Percentiles rank a stretch among this genome's conserved stretches.
Conservation (phyloP, 2,329 filamentous ascomycete species). For the Ascochyta clinopodiicola region DNA sequence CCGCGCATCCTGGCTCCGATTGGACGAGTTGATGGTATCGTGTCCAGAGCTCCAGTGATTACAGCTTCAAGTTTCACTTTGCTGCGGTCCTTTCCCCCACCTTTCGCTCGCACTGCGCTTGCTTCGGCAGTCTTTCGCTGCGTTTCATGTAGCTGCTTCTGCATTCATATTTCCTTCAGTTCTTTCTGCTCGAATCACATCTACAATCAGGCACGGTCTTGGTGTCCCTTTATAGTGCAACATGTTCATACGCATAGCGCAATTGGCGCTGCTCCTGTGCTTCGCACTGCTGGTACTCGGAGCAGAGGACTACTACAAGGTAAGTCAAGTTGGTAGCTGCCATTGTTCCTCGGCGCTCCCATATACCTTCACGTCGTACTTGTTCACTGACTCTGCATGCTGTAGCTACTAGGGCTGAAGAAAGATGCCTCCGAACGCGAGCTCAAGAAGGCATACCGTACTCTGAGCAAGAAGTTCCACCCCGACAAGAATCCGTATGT, state of each 20-base stretch:
- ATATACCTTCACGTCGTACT: not conserved
- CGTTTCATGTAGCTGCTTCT: conserved; percentile 14
- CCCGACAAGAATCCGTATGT: conserved; percentile 96
- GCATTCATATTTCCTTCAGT: not conserved
- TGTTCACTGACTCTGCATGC: conserved; percentile 21
- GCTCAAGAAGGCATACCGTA: conserved; percentile 91
- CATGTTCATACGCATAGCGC: conserved; percentile 53
- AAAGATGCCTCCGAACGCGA: conserved; percentile 82
- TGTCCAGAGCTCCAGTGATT: conserved; percentile 32
- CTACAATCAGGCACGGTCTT: conserved; percentile 7
- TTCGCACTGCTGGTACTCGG: conserved; percentile 54
- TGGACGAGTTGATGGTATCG: conserved; percentile 38
- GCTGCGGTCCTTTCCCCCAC: conserved; percentile 18
- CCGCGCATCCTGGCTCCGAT: conserved; percentile 37
- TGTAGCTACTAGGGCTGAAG: conserved; percentile 79
- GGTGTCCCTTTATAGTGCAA: conserved; percentile 26
- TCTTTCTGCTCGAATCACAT: not conserved
- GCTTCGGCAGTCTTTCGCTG: conserved; percentile 21
- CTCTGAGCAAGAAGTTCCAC: conserved; percentile 92
- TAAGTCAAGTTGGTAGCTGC: conserved; percentile 42
- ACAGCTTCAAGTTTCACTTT: conserved; percentile 17
- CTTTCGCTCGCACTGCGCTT: conserved; percentile 11
- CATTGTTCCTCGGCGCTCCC: not conserved
- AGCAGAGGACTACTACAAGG: conserved; percentile 80
- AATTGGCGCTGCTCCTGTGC: conserved; percentile 52